Base-by-base conservation (phyloP, 1,284 basidiomycete species). In the Sanghuangporus baumii region DNA sequence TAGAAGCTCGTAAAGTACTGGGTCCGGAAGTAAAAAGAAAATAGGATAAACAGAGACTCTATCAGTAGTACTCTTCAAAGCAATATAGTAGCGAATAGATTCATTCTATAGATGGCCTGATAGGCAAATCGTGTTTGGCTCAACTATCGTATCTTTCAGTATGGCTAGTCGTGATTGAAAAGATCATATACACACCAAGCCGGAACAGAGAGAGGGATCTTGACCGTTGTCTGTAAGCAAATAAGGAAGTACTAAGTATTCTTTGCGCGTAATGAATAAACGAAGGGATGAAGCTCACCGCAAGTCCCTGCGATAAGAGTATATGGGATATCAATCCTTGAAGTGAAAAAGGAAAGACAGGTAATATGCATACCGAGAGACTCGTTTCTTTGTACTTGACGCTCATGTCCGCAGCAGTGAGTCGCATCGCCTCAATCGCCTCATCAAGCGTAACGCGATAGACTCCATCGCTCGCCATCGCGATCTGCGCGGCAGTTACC, bases 371-470 rank as follows among this genome's bases (percentile, higher is more conserved):
- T 68, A 93, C 91, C 51, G 93, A 94, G 67, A 95, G 82, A 74
- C 89, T 93, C 1, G 94, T 96, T 76, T 96, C 94, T 73, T 96
- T 96, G 73, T 96, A 94, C 71, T 93, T 91, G 64, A 89, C 83
- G 67, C 89, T 91, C 91, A 94, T 93, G 71, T 92, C 89, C 23
- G 81, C 78, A 34, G 96, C 96, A 0, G 96, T 98, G 46, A 96
- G 76, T 41, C 94, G 81, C 91, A 97, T 97, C 1, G 96, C 96
- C 71, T 94, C 92, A 62, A 98, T 98, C 0, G 96, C 96, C 73
- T 98, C 94, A 71, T 98, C 96, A 26, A 98, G 79, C 0, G 89
- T 91, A 54, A 96, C 93, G 36, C 87, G 86, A 70, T 95, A 93
- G 6, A 92, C 83, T 0, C 93, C 94, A 69, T 91, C 84, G 65